Percentiles rank a stretch among this genome's conserved stretches.
Evolutionary conservation across 805 yeast genomes (phyloP).

Genomic region (Candida nitratophila): DNA sequence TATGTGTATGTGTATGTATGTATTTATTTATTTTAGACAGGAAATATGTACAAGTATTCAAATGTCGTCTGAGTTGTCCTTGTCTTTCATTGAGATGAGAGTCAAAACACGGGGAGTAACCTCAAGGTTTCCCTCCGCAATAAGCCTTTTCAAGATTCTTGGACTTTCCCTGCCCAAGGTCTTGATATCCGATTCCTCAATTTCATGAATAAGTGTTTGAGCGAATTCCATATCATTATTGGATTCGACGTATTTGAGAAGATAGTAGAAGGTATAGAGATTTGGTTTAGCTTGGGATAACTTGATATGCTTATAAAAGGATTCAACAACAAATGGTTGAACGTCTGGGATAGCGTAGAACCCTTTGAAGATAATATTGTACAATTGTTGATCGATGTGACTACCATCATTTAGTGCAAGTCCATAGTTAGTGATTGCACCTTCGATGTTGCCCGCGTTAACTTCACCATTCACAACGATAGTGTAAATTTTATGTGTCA

Average conservation of each 20-base stretch:
- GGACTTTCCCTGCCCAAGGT: constrained; percentile 27
- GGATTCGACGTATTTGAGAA: constrained; percentile 32
- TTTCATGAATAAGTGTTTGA: constrained; percentile 31
- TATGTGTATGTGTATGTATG: no score
- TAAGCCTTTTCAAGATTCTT: neutral
- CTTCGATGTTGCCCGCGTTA: constrained; percentile 30
- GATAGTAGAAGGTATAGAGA: constrained; percentile 40
- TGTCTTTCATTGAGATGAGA: no score
- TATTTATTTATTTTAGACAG: no score
- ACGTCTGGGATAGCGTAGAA: constrained; percentile 23
- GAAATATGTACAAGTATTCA: no score
- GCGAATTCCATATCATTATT: constrained; percentile 25
- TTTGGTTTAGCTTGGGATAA: constrained; percentile 34
- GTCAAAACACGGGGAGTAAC: no score
- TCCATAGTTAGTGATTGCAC: constrained; percentile 35
- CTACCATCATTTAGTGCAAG: constrained; percentile 28
- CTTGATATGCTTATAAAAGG: constrained; percentile 22
- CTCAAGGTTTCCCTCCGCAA: no score
- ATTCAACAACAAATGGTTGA: neutral
- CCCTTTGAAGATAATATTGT: constrained; percentile 42
- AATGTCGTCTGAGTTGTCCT: no score
- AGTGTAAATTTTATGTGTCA: constrained; percentile 33
- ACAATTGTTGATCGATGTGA: constrained; percentile 29
- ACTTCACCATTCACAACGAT: constrained; percentile 43
- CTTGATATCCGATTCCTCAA: constrained; percentile 22